Evolutionary conservation across 1,139 yeast species (phyloP).

Genomic region (Protomyces pachydermus): DNA sequence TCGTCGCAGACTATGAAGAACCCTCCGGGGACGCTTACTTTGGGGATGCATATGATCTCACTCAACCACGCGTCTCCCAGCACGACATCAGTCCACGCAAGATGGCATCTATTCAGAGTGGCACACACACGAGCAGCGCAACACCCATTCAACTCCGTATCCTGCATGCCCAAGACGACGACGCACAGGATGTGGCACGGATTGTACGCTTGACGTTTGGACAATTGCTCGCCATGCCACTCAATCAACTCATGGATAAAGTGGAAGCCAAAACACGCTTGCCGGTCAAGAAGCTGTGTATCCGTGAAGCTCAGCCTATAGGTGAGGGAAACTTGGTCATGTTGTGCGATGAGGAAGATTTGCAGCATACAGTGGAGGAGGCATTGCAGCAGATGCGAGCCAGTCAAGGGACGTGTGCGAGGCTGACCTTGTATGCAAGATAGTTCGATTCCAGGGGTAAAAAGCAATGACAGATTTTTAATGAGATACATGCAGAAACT

Average conservation of each 20-base stretch:
- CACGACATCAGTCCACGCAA: background rate
- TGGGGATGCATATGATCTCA: background rate
- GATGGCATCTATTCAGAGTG: background rate
- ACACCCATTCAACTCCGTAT: background rate
- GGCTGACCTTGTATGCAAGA: background rate
- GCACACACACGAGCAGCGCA: background rate
- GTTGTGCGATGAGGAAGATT: background rate
- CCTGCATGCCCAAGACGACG: background rate
- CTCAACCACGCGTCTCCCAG: background rate
- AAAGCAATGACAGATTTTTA: background rate
- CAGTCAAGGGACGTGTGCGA: background rate
- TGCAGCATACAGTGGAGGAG: background rate
- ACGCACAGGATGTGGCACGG: background rate
- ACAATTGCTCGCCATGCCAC: background rate
- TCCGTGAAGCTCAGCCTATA: background rate
- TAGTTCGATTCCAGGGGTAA: background rate
- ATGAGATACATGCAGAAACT: too few relatives aligned
- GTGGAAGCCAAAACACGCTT: background rate
- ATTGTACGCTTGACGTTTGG: background rate
- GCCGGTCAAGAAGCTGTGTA: background rate
- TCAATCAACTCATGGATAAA: background rate
- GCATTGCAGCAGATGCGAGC: background rate
- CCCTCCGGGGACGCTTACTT: background rate
- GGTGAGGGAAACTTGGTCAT: background rate
- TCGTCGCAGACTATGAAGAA: background rate